phyloP scores from a whole-genome alignment of 768 basidiomycete genomes.

The Leccinum rimulosum region DNA sequence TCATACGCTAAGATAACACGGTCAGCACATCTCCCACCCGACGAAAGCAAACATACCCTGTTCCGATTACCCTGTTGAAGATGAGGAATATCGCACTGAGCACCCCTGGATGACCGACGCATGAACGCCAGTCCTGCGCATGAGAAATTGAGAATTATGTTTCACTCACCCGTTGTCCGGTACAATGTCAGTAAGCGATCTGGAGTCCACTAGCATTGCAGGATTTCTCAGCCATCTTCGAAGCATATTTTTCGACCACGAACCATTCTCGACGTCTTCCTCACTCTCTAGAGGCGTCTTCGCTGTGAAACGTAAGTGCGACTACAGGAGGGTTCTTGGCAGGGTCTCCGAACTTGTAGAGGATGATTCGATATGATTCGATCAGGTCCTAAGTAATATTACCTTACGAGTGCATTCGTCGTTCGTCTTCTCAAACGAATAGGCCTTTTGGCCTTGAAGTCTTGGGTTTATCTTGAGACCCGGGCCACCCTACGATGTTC shows the following conservation, averaged over 20 bases:
- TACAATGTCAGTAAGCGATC: conserved; percentile 39
- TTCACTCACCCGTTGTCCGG: conserved; percentile 43
- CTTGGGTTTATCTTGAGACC: too few relatives aligned
- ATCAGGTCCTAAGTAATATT: too few relatives aligned
- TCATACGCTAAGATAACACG: conserved; percentile 49
- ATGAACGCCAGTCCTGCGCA: neutral
- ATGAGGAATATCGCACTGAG: conserved; percentile 62
- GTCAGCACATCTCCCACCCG: neutral
- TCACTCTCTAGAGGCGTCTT: neutral
- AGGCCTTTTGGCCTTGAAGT: too few relatives aligned
- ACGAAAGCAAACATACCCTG: conserved; percentile 45
- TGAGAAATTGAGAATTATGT: neutral
- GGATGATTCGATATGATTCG: neutral
- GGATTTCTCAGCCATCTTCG: neutral
- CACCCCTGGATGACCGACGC: conserved; percentile 11
- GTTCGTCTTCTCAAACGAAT: too few relatives aligned
- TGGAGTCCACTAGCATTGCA: conserved; percentile 2
- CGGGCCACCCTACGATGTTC: too few relatives aligned
- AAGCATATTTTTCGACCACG: neutral
- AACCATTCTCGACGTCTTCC: conserved; percentile 14
- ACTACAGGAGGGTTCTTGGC: conserved; percentile 17
- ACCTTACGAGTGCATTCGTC: too few relatives aligned
- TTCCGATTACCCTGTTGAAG: conserved; percentile 75
- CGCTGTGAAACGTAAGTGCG: neutral
- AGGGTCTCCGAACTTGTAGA: conserved; percentile 11